Conservation (phyloP, 371 early-diverging fungal species). For the Syncephalastrum monosporum region DNA sequence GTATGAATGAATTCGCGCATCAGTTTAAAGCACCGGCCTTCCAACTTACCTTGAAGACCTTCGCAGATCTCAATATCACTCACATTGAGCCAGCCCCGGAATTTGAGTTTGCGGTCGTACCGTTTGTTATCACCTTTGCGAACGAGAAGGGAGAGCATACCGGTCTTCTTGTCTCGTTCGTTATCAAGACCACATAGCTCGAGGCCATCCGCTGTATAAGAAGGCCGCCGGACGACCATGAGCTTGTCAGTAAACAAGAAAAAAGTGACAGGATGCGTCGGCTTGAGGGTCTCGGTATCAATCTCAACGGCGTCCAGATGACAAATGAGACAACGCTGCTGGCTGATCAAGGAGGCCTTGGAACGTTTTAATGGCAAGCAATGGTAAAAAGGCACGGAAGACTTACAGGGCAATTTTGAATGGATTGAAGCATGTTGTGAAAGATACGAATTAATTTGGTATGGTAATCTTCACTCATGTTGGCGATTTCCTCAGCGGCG, state of each 20-base stretch:
- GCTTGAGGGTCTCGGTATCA: constrained; percentile 22
- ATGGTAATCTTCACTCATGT: constrained; percentile 41
- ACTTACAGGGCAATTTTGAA: constrained; percentile 42
- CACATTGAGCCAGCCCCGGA: constrained; percentile 46
- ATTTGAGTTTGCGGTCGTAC: constrained; percentile 28
- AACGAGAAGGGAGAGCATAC: constrained; percentile 10
- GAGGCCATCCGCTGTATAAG: constrained; percentile 21
- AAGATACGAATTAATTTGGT: constrained; percentile 44
- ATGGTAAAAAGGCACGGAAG: not conserved
- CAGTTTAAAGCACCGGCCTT: not conserved
- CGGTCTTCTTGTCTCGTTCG: constrained; percentile 12
- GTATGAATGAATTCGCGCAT: not conserved
- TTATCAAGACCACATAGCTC: constrained; percentile 26
- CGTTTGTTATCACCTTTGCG: constrained; percentile 14
- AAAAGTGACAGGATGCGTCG: constrained; percentile 36
- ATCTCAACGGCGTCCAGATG: constrained; percentile 44
- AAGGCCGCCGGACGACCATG: constrained; percentile 41
- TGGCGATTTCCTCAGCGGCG: constrained; percentile 38
- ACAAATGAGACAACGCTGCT: constrained; percentile 34
- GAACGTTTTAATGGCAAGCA: not conserved
- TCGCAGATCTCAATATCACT: constrained; percentile 35
- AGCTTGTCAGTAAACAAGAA: constrained; percentile 45
- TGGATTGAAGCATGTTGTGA: constrained; percentile 39
- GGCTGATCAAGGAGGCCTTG: constrained; percentile 45
- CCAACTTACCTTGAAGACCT: constrained; percentile 33